These are phyloP conservation scores for Leccinum pachyderme DNA, from an alignment of 1,284 basidiomycete genomes.

Conservation along the genomic window DNA sequence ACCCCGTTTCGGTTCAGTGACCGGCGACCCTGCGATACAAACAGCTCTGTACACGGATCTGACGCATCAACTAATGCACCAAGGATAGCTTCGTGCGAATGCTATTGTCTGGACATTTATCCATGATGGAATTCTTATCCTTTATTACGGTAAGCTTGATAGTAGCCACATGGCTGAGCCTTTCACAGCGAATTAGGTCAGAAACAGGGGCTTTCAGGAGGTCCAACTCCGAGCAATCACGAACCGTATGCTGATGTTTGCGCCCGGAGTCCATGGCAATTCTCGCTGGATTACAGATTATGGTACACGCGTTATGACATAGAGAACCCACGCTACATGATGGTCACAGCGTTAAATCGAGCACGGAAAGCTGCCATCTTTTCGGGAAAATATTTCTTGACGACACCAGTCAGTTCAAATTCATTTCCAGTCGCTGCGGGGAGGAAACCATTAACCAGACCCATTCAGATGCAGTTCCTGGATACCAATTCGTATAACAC, in stretches of 20 bases:
- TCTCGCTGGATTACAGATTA: conserved; percentile 39
- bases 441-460: background rate
- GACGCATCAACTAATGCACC: conserved; percentile 10
- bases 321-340: conserved; percentile 49
- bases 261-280: background rate
- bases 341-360: conserved; percentile 56
- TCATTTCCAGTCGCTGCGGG: background rate
- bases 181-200: conserved; percentile 35
- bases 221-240: conserved; percentile 54
- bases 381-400: conserved; percentile 48
- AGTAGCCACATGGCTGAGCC: no score
- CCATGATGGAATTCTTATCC: conserved; percentile 61
- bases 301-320: conserved; percentile 55
- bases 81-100: conserved; percentile 43
- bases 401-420: conserved; percentile 42
- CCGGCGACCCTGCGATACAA: conserved; percentile 43
- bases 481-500: conserved; percentile 41
- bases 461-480: conserved; percentile 47
- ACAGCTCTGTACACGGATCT: conserved; percentile 32
- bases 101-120: conserved; percentile 51
- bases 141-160: conserved; percentile 57
- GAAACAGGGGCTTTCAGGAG: conserved; percentile 62
- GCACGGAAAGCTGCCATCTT: conserved; percentile 57
- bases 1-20: conserved; percentile 60
- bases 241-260: conserved; percentile 43